phyloP scores from a whole-genome alignment of 2,329 filamentous ascomycete genomes.

The Aspergillus sp. region DNA sequence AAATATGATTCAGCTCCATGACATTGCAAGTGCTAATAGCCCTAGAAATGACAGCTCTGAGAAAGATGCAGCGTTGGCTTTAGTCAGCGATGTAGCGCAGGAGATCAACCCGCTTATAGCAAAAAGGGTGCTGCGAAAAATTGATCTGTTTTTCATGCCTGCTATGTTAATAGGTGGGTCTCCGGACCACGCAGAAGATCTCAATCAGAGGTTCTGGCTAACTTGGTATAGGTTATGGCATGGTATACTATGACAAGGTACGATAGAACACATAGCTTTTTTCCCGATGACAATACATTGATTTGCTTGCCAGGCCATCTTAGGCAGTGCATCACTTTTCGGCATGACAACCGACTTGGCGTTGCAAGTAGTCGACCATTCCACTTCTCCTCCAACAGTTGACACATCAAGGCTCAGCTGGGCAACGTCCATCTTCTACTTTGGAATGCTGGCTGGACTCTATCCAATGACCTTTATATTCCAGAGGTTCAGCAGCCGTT shows the following conservation, averaged over 20 bases:
- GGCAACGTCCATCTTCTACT: slow-evolving; percentile 75
- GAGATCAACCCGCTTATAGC: slow-evolving; percentile 50
- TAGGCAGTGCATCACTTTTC: slow-evolving; percentile 66
- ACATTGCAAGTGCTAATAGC: not conserved
- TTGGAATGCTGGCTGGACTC: slow-evolving; percentile 67
- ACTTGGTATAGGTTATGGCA: slow-evolving; percentile 44
- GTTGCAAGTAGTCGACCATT: slow-evolving; percentile 50
- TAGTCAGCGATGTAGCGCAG: slow-evolving; percentile 49
- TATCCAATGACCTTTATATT: slow-evolving; percentile 67
- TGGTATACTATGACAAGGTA: slow-evolving; percentile 65
- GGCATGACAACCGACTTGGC: slow-evolving; percentile 66
- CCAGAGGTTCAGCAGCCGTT: slow-evolving; percentile 61
- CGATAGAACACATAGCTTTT: not conserved
- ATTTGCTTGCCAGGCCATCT: slow-evolving; percentile 50
- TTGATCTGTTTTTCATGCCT: slow-evolving; percentile 61
- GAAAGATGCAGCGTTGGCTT: slow-evolving; percentile 51
- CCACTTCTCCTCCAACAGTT: slow-evolving; percentile 48
- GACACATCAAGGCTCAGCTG: slow-evolving; percentile 65
- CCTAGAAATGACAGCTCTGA: slow-evolving; percentile 20
- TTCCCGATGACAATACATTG: not conserved
- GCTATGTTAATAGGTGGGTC: slow-evolving; percentile 53
- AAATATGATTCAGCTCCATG: not conserved
- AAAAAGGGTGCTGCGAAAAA: slow-evolving; percentile 56
- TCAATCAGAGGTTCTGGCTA: not conserved
- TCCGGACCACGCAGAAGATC: not conserved